These are phyloP conservation scores for Agrostemma githago DNA, from an alignment of 148 eudicot species.

Conservation along the genomic window DNA sequence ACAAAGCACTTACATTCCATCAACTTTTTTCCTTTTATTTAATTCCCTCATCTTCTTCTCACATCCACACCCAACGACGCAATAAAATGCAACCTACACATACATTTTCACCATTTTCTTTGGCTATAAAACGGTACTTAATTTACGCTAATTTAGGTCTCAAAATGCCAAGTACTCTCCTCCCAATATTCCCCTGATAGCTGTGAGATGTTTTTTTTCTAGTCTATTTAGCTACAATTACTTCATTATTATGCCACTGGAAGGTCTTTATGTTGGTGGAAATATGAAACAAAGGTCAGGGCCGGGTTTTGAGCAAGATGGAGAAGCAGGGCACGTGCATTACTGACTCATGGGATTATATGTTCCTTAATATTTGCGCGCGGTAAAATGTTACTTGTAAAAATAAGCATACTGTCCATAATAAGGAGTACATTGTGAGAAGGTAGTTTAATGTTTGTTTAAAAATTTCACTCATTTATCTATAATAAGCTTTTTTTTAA, in stretches of 20 bases:
- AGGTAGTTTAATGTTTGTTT: too few relatives aligned
- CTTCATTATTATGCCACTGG: background rate
- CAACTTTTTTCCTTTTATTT: conserved; percentile 7
- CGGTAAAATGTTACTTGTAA: too few relatives aligned
- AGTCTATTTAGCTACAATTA: too few relatives aligned
- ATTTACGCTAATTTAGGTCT: conserved; percentile 15
- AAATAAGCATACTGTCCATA: too few relatives aligned
- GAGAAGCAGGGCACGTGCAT: conserved; percentile 99
- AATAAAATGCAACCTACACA: background rate
- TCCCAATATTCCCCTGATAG: background rate
- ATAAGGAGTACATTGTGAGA: too few relatives aligned
- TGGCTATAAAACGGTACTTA: conserved; percentile 21
- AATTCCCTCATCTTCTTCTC: background rate
- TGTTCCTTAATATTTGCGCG: background rate
- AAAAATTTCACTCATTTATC: too few relatives aligned
- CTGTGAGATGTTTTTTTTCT: too few relatives aligned
- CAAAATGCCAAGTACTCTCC: conserved; percentile 17
- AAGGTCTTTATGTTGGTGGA: background rate
- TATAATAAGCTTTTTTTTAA: too few relatives aligned
- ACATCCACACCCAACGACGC: conserved; percentile 25
- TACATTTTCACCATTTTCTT: conserved; percentile 14
- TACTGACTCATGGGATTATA: conserved; percentile 52
- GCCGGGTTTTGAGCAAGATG: conserved; percentile 83
- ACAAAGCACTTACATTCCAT: conserved; percentile 18
- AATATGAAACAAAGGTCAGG: conserved; percentile 16